Conservation (phyloP, 352 stramenopile species). For the Lagenidium giganteum region DNA sequence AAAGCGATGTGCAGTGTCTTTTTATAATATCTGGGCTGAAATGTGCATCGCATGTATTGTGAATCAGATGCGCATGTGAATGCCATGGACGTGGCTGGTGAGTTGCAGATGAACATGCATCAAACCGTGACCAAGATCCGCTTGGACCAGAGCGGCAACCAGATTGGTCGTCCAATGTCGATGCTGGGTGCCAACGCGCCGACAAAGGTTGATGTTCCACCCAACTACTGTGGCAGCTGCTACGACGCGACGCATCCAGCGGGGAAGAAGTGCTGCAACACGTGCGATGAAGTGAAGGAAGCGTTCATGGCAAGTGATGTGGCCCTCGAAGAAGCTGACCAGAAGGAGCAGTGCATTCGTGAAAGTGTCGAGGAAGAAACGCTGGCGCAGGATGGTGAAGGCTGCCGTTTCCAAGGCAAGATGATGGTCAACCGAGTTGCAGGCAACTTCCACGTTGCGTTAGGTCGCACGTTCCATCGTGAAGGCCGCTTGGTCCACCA, state of each 20-base stretch:
- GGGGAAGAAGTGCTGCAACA: constrained; percentile 76
- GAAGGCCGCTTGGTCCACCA: constrained; percentile 77
- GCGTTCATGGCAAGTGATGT: constrained; percentile 70
- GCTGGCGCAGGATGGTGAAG: constrained; percentile 71
- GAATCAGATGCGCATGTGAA: constrained; percentile 94
- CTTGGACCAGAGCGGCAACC: constrained; percentile 62
- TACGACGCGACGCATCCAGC: constrained; percentile 84
- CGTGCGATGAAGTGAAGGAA: constrained; percentile 83
- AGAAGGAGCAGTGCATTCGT: constrained; percentile 75
- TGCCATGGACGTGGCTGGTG: constrained; percentile 97
- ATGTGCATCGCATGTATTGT: background rate
- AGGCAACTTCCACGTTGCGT: constrained; percentile 81
- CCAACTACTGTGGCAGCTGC: constrained; percentile 94
- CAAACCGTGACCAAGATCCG: constrained; percentile 94
- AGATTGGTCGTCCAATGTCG: constrained; percentile 51
- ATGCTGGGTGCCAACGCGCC: constrained; percentile 28
- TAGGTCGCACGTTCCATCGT: constrained; percentile 77
- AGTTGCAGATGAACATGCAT: constrained; percentile 96
- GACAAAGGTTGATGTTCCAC: constrained; percentile 40
- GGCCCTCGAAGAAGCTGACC: constrained; percentile 68
- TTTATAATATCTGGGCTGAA: background rate
- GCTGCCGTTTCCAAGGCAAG: constrained; percentile 70
- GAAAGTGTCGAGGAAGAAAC: constrained; percentile 60
- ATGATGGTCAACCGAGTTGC: constrained; percentile 85
- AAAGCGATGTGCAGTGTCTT: background rate